Conservation (phyloP, 2,329 filamentous ascomycete species). For the Sarocladium strictum region DNA sequence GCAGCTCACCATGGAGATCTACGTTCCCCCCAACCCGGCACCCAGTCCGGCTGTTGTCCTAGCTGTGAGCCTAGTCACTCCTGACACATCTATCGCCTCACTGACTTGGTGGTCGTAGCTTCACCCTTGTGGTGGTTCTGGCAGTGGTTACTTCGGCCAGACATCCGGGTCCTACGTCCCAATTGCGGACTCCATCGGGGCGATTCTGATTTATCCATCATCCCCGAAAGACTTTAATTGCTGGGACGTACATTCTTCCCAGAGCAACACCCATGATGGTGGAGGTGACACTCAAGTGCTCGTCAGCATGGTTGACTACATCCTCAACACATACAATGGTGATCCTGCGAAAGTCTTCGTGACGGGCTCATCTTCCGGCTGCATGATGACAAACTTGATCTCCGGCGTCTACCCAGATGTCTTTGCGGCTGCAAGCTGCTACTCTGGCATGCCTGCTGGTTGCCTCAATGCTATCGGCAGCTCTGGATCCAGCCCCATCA, state of each 20-base stretch:
- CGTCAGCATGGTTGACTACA: slow-evolving; percentile 46
- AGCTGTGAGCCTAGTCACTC: slow-evolving; percentile 20
- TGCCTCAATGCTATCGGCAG: slow-evolving; percentile 30
- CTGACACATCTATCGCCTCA: not conserved
- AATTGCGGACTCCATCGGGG: slow-evolving; percentile 46
- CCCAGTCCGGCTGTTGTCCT: slow-evolving; percentile 43
- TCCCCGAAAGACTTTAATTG: slow-evolving; percentile 34
- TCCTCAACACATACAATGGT: slow-evolving; percentile 40
- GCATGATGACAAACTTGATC: slow-evolving; percentile 31
- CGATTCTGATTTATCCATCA: slow-evolving; percentile 45
- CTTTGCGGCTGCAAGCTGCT: slow-evolving; percentile 37
- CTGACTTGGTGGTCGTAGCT: slow-evolving; percentile 18
- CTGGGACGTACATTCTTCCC: slow-evolving; percentile 51
- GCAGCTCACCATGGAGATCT: slow-evolving; percentile 19
- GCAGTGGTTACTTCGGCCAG: slow-evolving; percentile 40
- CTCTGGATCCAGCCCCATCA: slow-evolving; percentile 10
- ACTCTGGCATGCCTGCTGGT: slow-evolving; percentile 37
- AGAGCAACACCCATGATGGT: slow-evolving; percentile 41
- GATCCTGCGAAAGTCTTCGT: slow-evolving; percentile 41
- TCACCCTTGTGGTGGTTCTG: slow-evolving; percentile 50
- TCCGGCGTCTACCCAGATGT: slow-evolving; percentile 40
- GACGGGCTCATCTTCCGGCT: slow-evolving; percentile 27
- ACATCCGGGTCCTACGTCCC: slow-evolving; percentile 39
- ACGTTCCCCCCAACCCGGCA: slow-evolving; percentile 26
- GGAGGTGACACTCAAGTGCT: slow-evolving; percentile 46